Conservation (phyloP, 768 basidiomycete species). For the Tremella mesenterica region DNA sequence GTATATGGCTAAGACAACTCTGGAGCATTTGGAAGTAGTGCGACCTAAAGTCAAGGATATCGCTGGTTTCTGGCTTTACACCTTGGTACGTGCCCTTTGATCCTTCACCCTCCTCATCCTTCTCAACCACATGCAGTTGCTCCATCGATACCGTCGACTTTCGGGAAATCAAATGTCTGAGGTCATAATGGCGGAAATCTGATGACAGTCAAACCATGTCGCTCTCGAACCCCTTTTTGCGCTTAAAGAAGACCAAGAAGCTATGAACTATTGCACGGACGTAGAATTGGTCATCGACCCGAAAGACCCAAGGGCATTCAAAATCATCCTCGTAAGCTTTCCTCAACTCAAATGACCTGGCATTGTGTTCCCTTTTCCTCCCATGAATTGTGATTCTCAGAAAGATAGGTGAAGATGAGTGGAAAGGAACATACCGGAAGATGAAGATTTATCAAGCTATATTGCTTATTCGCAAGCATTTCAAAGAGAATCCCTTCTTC, state of each 20-base stretch:
- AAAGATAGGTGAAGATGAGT: too few species aligned
- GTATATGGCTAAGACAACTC: slow-evolving; percentile 15
- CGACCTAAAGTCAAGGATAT: slow-evolving; percentile 23
- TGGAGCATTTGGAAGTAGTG: slow-evolving; percentile 14
- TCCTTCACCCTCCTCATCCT: neutral
- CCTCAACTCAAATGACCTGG: neutral
- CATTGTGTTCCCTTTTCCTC: too few species aligned
- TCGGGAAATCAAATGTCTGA: neutral
- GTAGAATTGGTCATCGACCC: slow-evolving; percentile 70
- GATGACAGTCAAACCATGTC: neutral
- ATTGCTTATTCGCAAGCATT: slow-evolving; percentile 27
- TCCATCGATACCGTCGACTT: neutral
- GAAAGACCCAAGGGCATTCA: slow-evolving; percentile 69
- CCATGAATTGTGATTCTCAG: too few species aligned
- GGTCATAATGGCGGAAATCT: too few species aligned
- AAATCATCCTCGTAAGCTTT: slow-evolving; percentile 73
- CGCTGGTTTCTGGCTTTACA: slow-evolving; percentile 35
- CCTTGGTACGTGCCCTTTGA: slow-evolving; percentile 19
- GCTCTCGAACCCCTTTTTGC: slow-evolving; percentile 4
- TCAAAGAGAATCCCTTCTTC: slow-evolving; percentile 45
- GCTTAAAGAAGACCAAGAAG: slow-evolving; percentile 58
- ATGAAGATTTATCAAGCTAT: neutral
- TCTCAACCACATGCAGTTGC: neutral
- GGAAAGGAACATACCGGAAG: too few species aligned
- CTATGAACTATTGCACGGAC: slow-evolving; percentile 74